Percentiles rank a stretch among this genome's conserved stretches.
These are phyloP conservation scores for Cryphonectria japonica DNA, from an alignment of 2,329 filamentous ascomycete species.

Conservation along the genomic window DNA sequence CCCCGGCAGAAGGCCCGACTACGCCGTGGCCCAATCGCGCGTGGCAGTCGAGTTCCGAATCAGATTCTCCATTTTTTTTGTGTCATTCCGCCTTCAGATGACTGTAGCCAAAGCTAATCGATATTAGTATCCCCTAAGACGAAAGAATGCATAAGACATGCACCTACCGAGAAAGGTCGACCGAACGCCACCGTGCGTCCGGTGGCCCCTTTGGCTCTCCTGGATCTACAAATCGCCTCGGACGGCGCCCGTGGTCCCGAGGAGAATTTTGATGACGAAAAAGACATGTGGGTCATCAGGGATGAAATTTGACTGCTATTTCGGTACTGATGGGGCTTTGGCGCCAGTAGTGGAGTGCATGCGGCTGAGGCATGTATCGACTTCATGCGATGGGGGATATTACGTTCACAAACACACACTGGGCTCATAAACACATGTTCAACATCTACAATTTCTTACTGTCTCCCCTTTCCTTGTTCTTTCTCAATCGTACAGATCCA, in stretches of 20 bases:
- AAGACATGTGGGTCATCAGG: constrained; percentile 5
- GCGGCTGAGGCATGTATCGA: constrained; percentile 10
- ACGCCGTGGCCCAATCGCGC: constrained; percentile 13
- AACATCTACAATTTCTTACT: neutral
- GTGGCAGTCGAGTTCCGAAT: constrained; percentile 5
- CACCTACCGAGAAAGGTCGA: neutral
- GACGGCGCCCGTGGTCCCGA: constrained; percentile 3
- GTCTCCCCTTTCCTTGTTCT: neutral
- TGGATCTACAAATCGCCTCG: neutral
- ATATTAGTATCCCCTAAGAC: neutral
- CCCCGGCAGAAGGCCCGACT: constrained; percentile 12
- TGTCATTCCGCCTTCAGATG: neutral
- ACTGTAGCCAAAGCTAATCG: neutral
- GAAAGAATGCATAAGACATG: neutral
- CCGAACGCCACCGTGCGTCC: neutral
- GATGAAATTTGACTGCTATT: constrained; percentile 15
- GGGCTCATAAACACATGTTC: neutral
- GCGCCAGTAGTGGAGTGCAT: constrained; percentile 2
- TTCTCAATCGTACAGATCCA: neutral
- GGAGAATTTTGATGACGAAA: constrained; percentile 11
- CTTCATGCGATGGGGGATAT: neutral
- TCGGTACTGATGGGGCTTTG: constrained; percentile 7
- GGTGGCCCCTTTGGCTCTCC: neutral
- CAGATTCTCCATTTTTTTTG: neutral
- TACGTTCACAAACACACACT: neutral